phyloP scores from a whole-genome alignment of 108 stramenopile genomes.

The Chaetoceros muelleri region DNA sequence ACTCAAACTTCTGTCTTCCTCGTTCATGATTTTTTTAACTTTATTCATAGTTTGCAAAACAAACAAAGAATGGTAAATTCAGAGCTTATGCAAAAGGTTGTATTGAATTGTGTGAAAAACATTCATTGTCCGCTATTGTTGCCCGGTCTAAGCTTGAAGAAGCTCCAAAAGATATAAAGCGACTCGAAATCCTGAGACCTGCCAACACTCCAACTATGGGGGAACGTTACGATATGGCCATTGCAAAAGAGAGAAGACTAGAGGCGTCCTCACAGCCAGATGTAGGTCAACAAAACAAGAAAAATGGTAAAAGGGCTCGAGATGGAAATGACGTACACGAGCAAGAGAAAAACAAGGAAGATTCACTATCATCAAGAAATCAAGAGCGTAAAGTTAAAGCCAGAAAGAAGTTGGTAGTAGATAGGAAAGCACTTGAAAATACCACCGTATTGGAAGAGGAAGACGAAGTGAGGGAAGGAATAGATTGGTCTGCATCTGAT shows the following conservation, averaged over 20 bases:
- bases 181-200: conserved; percentile 68
- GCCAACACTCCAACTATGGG: conserved; percentile 54
- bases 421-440: conserved; percentile 3
- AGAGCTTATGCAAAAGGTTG: conserved; percentile 74
- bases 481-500: conserved; percentile 79
- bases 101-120: conserved; percentile 66
- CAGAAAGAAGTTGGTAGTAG: conserved; percentile 12
- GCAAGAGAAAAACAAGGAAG: conserved; percentile 17
- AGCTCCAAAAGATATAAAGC: conserved; percentile 80
- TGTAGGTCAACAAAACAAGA: conserved; percentile 14
- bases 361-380: conserved; percentile 5
- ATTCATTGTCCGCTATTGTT: conserved; percentile 33
- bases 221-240: conserved; percentile 52
- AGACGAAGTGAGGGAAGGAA: conserved; percentile 75
- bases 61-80: conserved; percentile 64
- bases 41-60: conserved; percentile 52
- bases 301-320: neutral
- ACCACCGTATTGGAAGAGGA: conserved; percentile 33
- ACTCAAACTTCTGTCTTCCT: neutral
- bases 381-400: conserved; percentile 13
- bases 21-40: conserved; percentile 4
- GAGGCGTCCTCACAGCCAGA: conserved; percentile 34
- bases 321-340: neutral
- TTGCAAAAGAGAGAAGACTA: conserved; percentile 62
- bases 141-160: conserved; percentile 44